These are phyloP conservation scores for Paramecium sexaurelia DNA, from an alignment of 73 alveolate species.

Conservation along the genomic window DNA sequence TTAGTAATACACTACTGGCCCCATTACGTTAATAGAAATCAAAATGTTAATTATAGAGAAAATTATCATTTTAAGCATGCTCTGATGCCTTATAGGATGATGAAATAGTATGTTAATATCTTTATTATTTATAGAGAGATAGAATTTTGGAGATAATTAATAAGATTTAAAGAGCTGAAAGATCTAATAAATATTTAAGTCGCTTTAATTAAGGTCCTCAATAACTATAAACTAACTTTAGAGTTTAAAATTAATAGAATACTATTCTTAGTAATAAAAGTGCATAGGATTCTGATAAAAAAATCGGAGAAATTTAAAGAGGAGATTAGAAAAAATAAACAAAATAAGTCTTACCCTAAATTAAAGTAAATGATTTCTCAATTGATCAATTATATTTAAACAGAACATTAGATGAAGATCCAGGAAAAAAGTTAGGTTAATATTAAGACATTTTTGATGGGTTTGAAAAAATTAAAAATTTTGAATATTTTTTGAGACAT, in stretches of 20 bases:
- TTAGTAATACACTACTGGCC: background rate
- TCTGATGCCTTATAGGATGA: conserved; percentile 12
- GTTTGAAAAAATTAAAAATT: conserved; percentile 1
- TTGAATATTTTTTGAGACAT: background rate
- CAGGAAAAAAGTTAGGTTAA: background rate
- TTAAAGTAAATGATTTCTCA: background rate
- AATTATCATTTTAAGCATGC: conserved; percentile 44
- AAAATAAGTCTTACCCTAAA: background rate
- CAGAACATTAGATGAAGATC: background rate
- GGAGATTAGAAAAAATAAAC: background rate
- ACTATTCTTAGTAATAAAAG: background rate
- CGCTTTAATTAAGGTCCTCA: background rate
- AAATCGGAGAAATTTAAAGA: background rate
- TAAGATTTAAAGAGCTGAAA: background rate
- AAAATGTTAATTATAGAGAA: background rate
- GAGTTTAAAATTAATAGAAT: background rate
- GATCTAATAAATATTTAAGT: background rate
- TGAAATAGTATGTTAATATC: background rate
- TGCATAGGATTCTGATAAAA: background rate
- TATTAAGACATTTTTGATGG: conserved; percentile 10
- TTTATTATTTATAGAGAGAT: background rate
- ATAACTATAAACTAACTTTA: background rate
- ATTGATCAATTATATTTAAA: background rate
- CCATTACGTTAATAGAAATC: background rate
- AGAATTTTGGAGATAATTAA: background rate